phyloP scores from a whole-genome alignment of 2,329 filamentous ascomycete genomes.

The Stylonectria norvegica region DNA sequence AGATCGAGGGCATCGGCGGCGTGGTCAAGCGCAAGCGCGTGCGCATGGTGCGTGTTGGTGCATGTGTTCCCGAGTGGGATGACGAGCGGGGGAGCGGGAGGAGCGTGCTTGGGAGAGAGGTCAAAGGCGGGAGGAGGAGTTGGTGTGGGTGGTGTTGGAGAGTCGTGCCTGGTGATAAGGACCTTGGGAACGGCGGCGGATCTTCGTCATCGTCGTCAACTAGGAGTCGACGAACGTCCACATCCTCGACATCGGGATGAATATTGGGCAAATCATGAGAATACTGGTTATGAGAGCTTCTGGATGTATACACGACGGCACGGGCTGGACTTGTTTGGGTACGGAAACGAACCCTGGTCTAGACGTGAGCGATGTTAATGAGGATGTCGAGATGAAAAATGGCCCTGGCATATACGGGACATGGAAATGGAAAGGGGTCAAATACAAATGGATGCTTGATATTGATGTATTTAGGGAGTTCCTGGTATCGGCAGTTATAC shows the following conservation, averaged over 20 bases:
- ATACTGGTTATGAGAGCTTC: no score
- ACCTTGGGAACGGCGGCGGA: slow-evolving; percentile 31
- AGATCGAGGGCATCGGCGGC: slow-evolving; percentile 88
- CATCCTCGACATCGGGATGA: slow-evolving; percentile 19
- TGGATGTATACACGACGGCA: no score
- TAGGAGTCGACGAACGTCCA: slow-evolving; percentile 22
- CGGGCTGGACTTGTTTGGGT: no score
- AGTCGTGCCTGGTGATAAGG: slow-evolving; percentile 60
- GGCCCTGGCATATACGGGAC: not conserved
- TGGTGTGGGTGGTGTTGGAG: slow-evolving; percentile 93
- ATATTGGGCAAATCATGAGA: no score
- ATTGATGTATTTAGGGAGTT: slow-evolving; percentile 17
- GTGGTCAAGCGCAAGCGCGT: slow-evolving; percentile 86
- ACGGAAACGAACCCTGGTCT: not conserved
- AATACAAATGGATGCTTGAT: slow-evolving; percentile 14
- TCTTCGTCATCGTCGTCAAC: slow-evolving; percentile 23
- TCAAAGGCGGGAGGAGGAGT: slow-evolving; percentile 64
- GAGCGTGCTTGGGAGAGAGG: slow-evolving; percentile 67
- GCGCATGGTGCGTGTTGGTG: slow-evolving; percentile 75
- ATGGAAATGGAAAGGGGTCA: slow-evolving; percentile 1
- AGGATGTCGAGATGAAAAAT: not conserved
- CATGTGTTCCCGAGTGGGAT: slow-evolving; percentile 80
- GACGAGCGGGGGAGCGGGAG: slow-evolving; percentile 65
- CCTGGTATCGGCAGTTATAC: slow-evolving; percentile 25
- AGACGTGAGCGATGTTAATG: slow-evolving; percentile 2